Base-by-base conservation (phyloP, 176 grass and related monocot genomes). In the Cenchrus purpureus region DNA sequence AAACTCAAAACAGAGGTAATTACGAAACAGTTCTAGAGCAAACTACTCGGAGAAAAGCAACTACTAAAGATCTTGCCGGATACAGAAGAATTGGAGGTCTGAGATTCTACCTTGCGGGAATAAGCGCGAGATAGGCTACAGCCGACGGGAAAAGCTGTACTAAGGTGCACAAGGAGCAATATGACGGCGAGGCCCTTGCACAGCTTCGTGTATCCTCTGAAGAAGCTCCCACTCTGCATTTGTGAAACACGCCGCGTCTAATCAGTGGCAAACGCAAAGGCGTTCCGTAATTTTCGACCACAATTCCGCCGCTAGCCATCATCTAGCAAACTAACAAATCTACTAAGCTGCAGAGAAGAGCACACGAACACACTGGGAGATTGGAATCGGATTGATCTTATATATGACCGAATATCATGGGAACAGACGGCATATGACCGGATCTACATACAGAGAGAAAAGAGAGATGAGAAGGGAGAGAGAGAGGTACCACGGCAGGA, bases 131-230 rank as follows among this genome's bases (percentile, higher is more conserved):
- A 89, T 96, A 98, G 73, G 66, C 68, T 13, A 95, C 19, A 58
- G 93, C 73, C 34, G 88, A 82, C 11, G 97, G 97, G 77, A 98
- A 92, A 48, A 98, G 71, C 82, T 96, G 91, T 67, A 96, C 75
- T 46, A 73, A 88, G 81, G 86, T 89, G 92, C 76, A 92, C 88
- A 34, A 87, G 79, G 55, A 98, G 43, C 78, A 98, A 79, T 71
- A 98, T 68, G 31, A 98, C 84, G 20, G 90, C 86, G 16, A 98
- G 93, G 54, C 97, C 97, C 74, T 98, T 98, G 88, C 97, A 98
- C 44, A 98, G 81, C 75, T 89, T 90, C 6, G 97, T 98, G 81
- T 89, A 98, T 79, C 97, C 97, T 80, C 90, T 97, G 74, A 92
- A 91, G 84, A 96, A 94, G 63, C 87, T 88, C 54, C 79, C 86